Percentiles rank a stretch among this genome's conserved stretches.
Evolutionary conservation across 495 filamentous ascomycete species (phyloP).

Genomic region (Cetradonia linearis): DNA sequence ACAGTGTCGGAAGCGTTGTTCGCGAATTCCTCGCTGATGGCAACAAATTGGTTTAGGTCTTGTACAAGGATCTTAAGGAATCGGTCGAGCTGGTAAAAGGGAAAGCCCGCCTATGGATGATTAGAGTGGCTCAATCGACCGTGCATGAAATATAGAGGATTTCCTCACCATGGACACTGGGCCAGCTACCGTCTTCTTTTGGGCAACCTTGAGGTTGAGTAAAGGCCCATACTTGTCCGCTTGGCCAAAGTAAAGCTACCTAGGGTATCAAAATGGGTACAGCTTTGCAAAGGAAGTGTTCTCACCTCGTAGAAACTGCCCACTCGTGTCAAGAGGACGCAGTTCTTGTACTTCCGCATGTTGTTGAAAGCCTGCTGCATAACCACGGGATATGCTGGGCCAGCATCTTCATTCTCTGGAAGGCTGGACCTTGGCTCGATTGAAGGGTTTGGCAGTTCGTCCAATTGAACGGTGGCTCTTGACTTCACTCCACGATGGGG

Average conservation of each 20-base stretch:
- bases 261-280: background rate
- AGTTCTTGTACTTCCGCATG: slow-evolving; percentile 82
- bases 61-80: slow-evolving; percentile 87
- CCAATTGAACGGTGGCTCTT: slow-evolving; percentile 44
- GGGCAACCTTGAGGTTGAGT: slow-evolving; percentile 78
- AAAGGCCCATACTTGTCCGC: slow-evolving; percentile 79
- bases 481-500: slow-evolving; percentile 39
- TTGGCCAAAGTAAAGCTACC: slow-evolving; percentile 74
- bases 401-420: slow-evolving; percentile 35
- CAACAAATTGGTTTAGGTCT: slow-evolving; percentile 81
- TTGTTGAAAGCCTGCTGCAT: slow-evolving; percentile 82
- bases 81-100: slow-evolving; percentile 80
- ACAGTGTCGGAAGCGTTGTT: slow-evolving; percentile 54
- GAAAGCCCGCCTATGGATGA: slow-evolving; percentile 66
- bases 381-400: slow-evolving; percentile 69
- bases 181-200: slow-evolving; percentile 63
- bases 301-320: slow-evolving; percentile 77
- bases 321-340: slow-evolving; percentile 80
- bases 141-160: background rate
- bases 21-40: slow-evolving; percentile 85
- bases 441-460: slow-evolving; percentile 56
- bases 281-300: background rate
- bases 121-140: background rate
- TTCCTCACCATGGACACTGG: slow-evolving; percentile 63
- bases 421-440: slow-evolving; percentile 40